phyloP scores from a whole-genome alignment of 345 rosid genomes.

The Populus tremula region DNA sequence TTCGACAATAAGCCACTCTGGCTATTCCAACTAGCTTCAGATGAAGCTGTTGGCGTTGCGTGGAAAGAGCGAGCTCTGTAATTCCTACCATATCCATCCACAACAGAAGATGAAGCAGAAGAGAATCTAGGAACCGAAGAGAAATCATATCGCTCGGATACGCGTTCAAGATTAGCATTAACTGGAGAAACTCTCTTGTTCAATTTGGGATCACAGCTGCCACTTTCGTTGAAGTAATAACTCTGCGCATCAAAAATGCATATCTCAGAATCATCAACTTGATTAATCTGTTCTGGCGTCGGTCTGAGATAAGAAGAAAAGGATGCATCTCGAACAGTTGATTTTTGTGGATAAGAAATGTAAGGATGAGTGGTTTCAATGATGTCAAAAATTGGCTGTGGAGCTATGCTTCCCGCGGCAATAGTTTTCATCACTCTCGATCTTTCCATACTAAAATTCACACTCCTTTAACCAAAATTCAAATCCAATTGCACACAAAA shows the following conservation, averaged over 20 bases:
- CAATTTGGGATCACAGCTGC: constrained; percentile 16
- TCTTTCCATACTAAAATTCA: constrained; percentile 10
- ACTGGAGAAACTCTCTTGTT: constrained; percentile 40
- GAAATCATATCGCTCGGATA: constrained; percentile 24
- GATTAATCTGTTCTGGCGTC: constrained; percentile 4
- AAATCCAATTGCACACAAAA: background rate
- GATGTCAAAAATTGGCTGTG: constrained; percentile 1
- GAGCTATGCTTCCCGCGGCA: background rate
- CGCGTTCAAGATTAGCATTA: constrained; percentile 20
- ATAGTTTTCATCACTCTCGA: constrained; percentile 14
- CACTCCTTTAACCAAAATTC: background rate
- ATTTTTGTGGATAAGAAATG: constrained; percentile 7
- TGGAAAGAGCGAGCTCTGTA: constrained; percentile 44
- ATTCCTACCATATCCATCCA: constrained; percentile 43
- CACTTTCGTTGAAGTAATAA: constrained; percentile 53
- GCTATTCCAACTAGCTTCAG: constrained; percentile 93
- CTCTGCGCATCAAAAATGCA: constrained; percentile 68
- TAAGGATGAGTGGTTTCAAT: constrained; percentile 8
- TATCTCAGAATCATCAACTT: constrained; percentile 51
- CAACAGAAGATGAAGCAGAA: constrained; percentile 49
- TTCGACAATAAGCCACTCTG: constrained; percentile 63
- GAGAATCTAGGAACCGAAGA: constrained; percentile 43
- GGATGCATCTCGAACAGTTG: constrained; percentile 9
- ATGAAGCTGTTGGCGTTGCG: constrained; percentile 66
- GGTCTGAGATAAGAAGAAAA: constrained; percentile 24